Evolutionary conservation across 2,329 filamentous ascomycete species (phyloP).

Genomic region (Neonectria punicea): DNA sequence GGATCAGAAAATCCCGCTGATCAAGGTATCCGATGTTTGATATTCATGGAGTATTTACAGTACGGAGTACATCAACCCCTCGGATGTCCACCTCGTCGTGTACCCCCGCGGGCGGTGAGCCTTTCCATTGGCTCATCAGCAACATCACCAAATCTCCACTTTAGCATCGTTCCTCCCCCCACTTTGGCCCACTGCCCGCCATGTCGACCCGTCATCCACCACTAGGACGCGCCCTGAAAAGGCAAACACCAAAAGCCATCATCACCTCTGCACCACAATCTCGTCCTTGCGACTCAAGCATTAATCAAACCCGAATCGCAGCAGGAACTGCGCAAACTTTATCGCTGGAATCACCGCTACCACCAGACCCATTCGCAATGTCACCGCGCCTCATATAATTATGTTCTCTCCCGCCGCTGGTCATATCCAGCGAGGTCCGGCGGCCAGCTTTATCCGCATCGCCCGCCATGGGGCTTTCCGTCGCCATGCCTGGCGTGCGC

Average conservation of each 20-base stretch:
- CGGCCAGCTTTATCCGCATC: constrained; percentile 61
- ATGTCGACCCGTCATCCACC: constrained; percentile 34
- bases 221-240: constrained; percentile 30
- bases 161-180: constrained; percentile 3
- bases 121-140: constrained; percentile 1
- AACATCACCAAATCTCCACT: constrained; percentile 17
- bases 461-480: constrained; percentile 59
- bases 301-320: constrained; percentile 14
- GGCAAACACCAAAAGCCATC: constrained; percentile 33
- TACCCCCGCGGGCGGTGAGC: not conserved
- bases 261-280: constrained; percentile 17
- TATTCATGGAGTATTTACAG: no score
- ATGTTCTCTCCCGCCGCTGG: constrained; percentile 48
- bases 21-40: not conserved
- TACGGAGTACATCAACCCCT: not conserved
- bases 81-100: not conserved
- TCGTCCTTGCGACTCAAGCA: constrained; percentile 19
- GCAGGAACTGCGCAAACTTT: constrained; percentile 22
- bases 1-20: not conserved
- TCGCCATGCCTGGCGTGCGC: constrained; percentile 48
- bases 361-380: constrained; percentile 39
- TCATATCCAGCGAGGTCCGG: constrained; percentile 53
- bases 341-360: constrained; percentile 4
- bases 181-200: constrained; percentile 21
- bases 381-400: constrained; percentile 36